Evolutionary conservation across 1,139 yeast species (phyloP).

Genomic region (Hyphopichia khmerensis): DNA sequence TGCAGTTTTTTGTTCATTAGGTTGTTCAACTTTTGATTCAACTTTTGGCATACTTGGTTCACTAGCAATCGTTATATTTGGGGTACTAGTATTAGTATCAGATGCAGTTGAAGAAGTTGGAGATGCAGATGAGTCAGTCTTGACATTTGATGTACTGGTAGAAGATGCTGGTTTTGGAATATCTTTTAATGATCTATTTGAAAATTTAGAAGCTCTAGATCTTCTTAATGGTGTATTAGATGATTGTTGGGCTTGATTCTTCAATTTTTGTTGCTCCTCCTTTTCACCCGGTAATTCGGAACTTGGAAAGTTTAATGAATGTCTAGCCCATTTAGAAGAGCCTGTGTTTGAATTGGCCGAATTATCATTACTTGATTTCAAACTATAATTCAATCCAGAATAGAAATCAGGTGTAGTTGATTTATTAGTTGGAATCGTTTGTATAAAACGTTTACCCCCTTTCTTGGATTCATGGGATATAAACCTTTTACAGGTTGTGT

Average conservation of each 20-base stretch:
- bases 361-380: slow-evolving; percentile 11
- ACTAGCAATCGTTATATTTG: slow-evolving; percentile 3
- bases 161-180: slow-evolving; percentile 1
- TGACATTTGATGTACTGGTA: background rate
- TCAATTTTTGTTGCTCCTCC: slow-evolving; percentile 1
- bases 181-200: slow-evolving; percentile 15
- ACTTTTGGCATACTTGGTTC: slow-evolving; percentile 4
- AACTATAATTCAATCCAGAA: slow-evolving; percentile 26
- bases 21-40: background rate
- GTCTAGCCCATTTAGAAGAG: slow-evolving; percentile 24
- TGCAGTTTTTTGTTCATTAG: slow-evolving; percentile 1
- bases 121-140: slow-evolving; percentile 5
- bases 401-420: slow-evolving; percentile 20
- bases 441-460: slow-evolving; percentile 40
- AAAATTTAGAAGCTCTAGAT: slow-evolving; percentile 39
- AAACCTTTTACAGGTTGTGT: slow-evolving; percentile 16
- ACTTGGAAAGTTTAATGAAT: slow-evolving; percentile 17
- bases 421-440: slow-evolving; percentile 36
- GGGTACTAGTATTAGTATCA: background rate
- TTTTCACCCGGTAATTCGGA: slow-evolving; percentile 6
- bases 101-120: slow-evolving; percentile 2
- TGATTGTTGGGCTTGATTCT: slow-evolving; percentile 2
- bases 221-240: slow-evolving; percentile 25
- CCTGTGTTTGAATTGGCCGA: slow-evolving; percentile 11
- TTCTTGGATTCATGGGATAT: slow-evolving; percentile 26